phyloP scores from a whole-genome alignment of 2,329 filamentous ascomycete genomes.

The Atkinsonella texensis region DNA sequence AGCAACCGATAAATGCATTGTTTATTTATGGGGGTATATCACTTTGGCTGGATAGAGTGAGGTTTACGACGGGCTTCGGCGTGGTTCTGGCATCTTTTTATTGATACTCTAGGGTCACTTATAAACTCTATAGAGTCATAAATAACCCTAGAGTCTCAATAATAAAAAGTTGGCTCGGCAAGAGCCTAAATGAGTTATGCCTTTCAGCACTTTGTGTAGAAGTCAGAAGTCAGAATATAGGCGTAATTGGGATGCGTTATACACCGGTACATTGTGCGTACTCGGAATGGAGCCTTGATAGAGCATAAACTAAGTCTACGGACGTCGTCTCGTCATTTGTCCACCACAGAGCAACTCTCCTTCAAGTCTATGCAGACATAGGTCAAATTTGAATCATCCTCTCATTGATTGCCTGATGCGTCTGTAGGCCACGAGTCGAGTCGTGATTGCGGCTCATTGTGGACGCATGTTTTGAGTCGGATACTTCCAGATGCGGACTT shows the following conservation, averaged over 20 bases:
- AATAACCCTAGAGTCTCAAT: slow-evolving; percentile 31
- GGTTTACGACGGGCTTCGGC: slow-evolving; percentile 28
- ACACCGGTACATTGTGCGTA: too few species aligned
- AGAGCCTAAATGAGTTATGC: slow-evolving; percentile 22
- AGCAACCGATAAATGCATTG: slow-evolving; percentile 84
- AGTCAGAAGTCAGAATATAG: too few species aligned
- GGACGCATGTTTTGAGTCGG: neutral
- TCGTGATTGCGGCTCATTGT: neutral
- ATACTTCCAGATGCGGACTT: slow-evolving; percentile 12
- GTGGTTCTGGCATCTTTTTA: slow-evolving; percentile 34
- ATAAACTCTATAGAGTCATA: slow-evolving; percentile 28
- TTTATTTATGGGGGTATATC: slow-evolving; percentile 1
- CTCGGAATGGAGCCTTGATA: too few species aligned
- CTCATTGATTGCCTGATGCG: neutral
- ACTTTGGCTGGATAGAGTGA: slow-evolving; percentile 8
- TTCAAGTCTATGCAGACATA: too few species aligned
- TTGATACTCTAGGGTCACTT: too few species aligned
- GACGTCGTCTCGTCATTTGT: too few species aligned
- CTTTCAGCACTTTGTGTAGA: neutral
- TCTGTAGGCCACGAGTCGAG: neutral
- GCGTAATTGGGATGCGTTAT: too few species aligned
- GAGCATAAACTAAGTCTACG: neutral
- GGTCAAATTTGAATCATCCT: neutral
- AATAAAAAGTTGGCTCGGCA: slow-evolving; percentile 30
- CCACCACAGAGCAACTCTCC: too few species aligned